Evolutionary conservation across 805 yeast genomes (phyloP).

Genomic region (Danielia oregonensis): DNA sequence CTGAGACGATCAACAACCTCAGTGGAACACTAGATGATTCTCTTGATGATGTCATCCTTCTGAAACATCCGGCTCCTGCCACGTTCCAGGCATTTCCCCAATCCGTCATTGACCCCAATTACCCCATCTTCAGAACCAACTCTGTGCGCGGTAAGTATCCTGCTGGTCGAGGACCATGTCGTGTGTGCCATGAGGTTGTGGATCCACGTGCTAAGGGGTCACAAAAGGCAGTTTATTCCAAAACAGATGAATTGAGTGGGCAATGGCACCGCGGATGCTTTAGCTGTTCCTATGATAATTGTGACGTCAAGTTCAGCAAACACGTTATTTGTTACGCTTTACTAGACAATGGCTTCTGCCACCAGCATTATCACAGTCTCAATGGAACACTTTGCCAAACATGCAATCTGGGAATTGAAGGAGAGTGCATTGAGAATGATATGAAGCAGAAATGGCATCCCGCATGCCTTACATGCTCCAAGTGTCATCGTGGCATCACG

Average conservation of each 20-base stretch:
- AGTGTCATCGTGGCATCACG: slow-evolving; percentile 50
- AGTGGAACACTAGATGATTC: too few relatives aligned
- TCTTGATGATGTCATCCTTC: slow-evolving; percentile 13
- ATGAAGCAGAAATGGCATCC: slow-evolving; percentile 69
- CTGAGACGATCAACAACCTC: too few relatives aligned
- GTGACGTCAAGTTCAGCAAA: slow-evolving; percentile 56
- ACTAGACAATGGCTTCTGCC: slow-evolving; percentile 79
- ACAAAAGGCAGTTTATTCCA: slow-evolving; percentile 72
- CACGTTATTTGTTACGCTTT: slow-evolving; percentile 70
- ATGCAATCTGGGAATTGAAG: slow-evolving; percentile 81
- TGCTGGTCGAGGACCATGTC: slow-evolving; percentile 79
- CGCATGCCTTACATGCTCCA: slow-evolving; percentile 64
- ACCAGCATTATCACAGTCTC: slow-evolving; percentile 65
- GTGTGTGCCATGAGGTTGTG: slow-evolving; percentile 62
- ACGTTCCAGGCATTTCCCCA: slow-evolving; percentile 17
- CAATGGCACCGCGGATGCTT: slow-evolving; percentile 94
- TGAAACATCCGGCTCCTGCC: slow-evolving; percentile 11
- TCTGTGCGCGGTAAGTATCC: slow-evolving; percentile 21
- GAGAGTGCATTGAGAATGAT: slow-evolving; percentile 82
- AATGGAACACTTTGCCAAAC: slow-evolving; percentile 72
- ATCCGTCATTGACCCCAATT: slow-evolving; percentile 11
- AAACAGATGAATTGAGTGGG: slow-evolving; percentile 78
- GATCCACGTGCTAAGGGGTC: slow-evolving; percentile 32
- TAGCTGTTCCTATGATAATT: slow-evolving; percentile 53
- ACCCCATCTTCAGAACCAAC: slow-evolving; percentile 12